Evolutionary conservation across 257 asterid species (phyloP).

Genomic region (Misopates orontium): DNA sequence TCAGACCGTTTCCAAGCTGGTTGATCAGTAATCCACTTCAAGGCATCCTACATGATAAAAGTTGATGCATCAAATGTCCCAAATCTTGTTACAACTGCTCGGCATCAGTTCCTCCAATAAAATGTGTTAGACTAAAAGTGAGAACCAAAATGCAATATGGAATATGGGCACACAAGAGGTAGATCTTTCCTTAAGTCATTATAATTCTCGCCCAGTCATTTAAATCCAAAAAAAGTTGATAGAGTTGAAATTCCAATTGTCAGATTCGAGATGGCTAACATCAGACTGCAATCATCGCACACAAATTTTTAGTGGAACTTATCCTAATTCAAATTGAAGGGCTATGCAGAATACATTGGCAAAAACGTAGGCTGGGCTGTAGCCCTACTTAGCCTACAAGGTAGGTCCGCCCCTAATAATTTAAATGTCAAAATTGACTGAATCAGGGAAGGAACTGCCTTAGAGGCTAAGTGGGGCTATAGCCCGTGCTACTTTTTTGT

Average conservation of each 20-base stretch:
- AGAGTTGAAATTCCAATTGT: background rate
- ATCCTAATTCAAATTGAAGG: too few species aligned
- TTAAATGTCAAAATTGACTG: too few species aligned
- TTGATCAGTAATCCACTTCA: slow-evolving; percentile 90
- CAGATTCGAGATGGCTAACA: slow-evolving; percentile 13
- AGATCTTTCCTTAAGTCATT: background rate
- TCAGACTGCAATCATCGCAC: slow-evolving; percentile 11
- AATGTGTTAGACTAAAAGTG: background rate
- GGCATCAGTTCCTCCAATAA: background rate
- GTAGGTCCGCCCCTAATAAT: too few species aligned
- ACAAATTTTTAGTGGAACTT: background rate
- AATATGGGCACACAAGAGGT: slow-evolving; percentile 1
- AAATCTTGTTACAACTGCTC: background rate
- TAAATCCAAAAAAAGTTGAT: background rate
- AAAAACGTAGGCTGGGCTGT: too few species aligned
- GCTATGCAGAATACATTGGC: too few species aligned
- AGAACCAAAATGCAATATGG: background rate
- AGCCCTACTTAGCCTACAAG: too few species aligned
- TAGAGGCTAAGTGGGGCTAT: too few species aligned
- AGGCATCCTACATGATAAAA: slow-evolving; percentile 65
- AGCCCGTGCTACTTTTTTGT: too few species aligned
- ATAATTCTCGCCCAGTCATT: background rate
- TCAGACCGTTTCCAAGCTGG: slow-evolving; percentile 98
- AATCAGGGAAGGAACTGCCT: too few species aligned
- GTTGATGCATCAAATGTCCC: slow-evolving; percentile 21